A percentile compares a stretch with the other conserved stretches of the same genome.
Conservation (phyloP, 2,329 filamentous ascomycete species). For the Xylariaceae sp. region DNA sequence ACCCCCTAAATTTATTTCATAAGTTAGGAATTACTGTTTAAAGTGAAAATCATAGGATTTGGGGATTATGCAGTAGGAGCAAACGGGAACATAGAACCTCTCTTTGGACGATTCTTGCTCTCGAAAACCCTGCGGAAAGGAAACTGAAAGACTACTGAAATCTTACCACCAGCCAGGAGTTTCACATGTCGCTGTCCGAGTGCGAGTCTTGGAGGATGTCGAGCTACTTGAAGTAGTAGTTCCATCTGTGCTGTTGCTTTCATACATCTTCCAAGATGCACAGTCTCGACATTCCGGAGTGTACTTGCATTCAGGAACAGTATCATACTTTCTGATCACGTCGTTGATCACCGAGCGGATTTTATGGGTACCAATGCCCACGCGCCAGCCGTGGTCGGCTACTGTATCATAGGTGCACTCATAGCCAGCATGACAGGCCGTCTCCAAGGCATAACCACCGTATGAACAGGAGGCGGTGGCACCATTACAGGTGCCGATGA, state of each 20-base stretch:
- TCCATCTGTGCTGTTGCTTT: constrained; percentile 86
- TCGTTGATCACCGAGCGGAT: constrained; percentile 88
- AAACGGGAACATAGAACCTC: no score
- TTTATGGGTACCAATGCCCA: constrained; percentile 88
- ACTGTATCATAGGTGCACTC: constrained; percentile 95
- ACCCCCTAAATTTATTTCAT: no score
- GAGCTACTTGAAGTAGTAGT: constrained; percentile 64
- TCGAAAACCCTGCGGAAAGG: no score
- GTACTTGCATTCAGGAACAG: constrained; percentile 75
- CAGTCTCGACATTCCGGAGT: constrained; percentile 89
- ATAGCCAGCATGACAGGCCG: constrained; percentile 85
- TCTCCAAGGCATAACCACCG: constrained; percentile 91
- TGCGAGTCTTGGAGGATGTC: constrained; percentile 65
- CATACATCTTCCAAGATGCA: constrained; percentile 91
- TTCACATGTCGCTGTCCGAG: constrained; percentile 83
- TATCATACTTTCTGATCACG: constrained; percentile 82
- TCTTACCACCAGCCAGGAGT: constrained; percentile 96
- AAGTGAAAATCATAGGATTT: no score
- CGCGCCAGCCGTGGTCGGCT: constrained; percentile 87
- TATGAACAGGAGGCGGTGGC: constrained; percentile 88
- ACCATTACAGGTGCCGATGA: constrained; percentile 90
- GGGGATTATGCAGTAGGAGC: no score
- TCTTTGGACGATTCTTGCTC: no score
- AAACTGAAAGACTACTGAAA: constrained; percentile 41
- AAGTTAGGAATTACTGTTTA: constrained; percentile 5